phyloP scores from a whole-genome alignment of 2,329 filamentous ascomycete species.

The Aspergillus glaucus region DNA sequence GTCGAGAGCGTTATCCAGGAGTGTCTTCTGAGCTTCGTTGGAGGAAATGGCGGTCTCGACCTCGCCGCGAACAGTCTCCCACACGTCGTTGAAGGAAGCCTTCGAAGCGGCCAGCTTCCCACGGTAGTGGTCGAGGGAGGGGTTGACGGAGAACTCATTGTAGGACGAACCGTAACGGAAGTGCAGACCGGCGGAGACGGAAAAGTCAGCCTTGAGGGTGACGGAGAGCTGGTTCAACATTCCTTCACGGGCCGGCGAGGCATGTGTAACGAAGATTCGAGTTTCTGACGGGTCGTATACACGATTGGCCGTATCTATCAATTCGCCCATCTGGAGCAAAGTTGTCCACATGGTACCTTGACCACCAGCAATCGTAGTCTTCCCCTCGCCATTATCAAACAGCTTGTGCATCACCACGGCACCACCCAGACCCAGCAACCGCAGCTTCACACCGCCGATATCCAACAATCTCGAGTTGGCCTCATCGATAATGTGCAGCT shows the following conservation, averaged over 20 bases:
- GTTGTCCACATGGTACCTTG: constrained; percentile 99
- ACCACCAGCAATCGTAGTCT: constrained; percentile 95
- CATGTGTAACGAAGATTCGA: constrained; percentile 91
- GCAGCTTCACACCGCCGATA: constrained; percentile 90
- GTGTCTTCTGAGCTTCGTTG: constrained; percentile 87
- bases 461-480: constrained; percentile 93
- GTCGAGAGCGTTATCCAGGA: constrained; percentile 82
- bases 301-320: constrained; percentile 94
- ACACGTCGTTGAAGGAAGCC: constrained; percentile 97
- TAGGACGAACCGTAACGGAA: constrained; percentile 99
- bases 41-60: constrained; percentile 90
- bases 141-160: constrained; percentile 99
- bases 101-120: constrained; percentile 97
- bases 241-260: constrained; percentile 91
- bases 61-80: constrained; percentile 96
- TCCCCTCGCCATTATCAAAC: constrained; percentile 95
- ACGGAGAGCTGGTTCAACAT: constrained; percentile 97
- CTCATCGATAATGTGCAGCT: constrained; percentile 97
- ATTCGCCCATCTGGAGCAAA: constrained; percentile 91
- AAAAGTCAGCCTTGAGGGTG: constrained; percentile 95
- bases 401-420: constrained; percentile 99
- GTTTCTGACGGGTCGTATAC: constrained; percentile 98
- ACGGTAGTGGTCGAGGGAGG: constrained; percentile 94
- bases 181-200: constrained; percentile 91
- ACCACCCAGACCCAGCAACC: constrained; percentile 85